Base-by-base conservation (phyloP, 148 eudicot species). In the Arbutus unedo region DNA sequence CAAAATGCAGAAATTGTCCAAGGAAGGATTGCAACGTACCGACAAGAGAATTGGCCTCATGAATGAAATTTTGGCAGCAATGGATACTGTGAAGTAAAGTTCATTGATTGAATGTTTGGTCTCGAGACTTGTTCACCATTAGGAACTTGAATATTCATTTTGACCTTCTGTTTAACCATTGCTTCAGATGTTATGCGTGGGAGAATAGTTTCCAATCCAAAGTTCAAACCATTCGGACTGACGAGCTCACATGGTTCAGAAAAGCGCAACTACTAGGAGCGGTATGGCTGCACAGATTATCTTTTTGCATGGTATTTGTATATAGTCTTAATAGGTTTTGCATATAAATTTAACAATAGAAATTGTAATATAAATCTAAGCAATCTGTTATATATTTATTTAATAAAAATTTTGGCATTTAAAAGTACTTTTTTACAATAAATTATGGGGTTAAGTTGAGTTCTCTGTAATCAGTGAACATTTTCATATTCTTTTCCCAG, bases 11-110 rank as follows among this genome's bases (percentile, higher is more conserved):
- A 94, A 89, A 78, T 77, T 89, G 77, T 85, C 96, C 5, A 90
- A 87, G 88, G 94, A 94, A 84, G 98, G 98, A 64, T 80, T 94
- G 86, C 95, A 90, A 81, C 91, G 91, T 38, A 93, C 97, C 0
- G 97, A 94, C 88, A 96, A 93, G 89, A 92, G 98, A 90, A 96
- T 96, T 85, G 98, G 98, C 66, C 95, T 96, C 71, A 94, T 96
- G 98, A 96, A 93, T 91, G 98, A 96, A 87, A 88, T 96, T 67
- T 91, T 96, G 89, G 97, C 96, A 62, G 96, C 98, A 78, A 96
- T 96, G 98, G 98, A 96, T 86, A 91, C 93, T 53, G 98, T 96
- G 80, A 96, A 96, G 99, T 96, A 94, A 85, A 90, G 13, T 82
- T 77, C 62, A 81, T 82, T 38, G 73, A 43, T 25, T 48, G 14